Conservation (phyloP, 1,284 basidiomycete species). For the Peniophora sp. region DNA sequence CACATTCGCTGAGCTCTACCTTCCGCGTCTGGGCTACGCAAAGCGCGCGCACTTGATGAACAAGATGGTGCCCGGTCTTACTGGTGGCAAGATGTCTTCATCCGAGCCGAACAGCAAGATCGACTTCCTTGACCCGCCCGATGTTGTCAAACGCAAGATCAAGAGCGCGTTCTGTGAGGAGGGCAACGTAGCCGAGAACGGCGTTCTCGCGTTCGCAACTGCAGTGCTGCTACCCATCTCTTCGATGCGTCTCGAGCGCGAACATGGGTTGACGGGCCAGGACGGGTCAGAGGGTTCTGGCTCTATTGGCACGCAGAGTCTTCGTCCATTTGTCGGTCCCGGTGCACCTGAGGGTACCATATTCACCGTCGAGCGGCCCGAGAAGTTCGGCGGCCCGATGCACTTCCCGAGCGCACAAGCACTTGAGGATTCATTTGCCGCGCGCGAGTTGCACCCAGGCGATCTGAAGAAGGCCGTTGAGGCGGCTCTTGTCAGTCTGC, state of each 20-base stretch:
- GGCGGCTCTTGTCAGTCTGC: constrained; percentile 70
- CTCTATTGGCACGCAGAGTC: constrained; percentile 27
- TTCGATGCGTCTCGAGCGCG: constrained; percentile 59
- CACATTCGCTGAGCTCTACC: constrained; percentile 93
- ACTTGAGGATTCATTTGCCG: constrained; percentile 73
- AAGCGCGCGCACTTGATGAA: constrained; percentile 99
- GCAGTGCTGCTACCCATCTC: constrained; percentile 89
- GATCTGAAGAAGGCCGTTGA: constrained; percentile 84
- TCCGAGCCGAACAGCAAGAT: constrained; percentile 97
- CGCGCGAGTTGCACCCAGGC: constrained; percentile 78
- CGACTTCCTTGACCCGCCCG: constrained; percentile 90
- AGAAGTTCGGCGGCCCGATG: constrained; percentile 78
- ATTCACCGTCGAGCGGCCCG: constrained; percentile 72
- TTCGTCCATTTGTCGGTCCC: constrained; percentile 53
- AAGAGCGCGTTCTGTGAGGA: constrained; percentile 92
- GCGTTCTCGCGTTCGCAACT: constrained; percentile 83
- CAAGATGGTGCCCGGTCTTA: constrained; percentile 93
- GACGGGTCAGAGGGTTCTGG: constrained; percentile 31
- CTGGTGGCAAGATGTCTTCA: constrained; percentile 97
- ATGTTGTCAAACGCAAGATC: constrained; percentile 83
- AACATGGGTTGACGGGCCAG: constrained; percentile 30
- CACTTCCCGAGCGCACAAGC: constrained; percentile 69
- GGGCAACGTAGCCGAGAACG: constrained; percentile 88
- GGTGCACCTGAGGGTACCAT: constrained; percentile 78
- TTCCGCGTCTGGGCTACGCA: constrained; percentile 87